Conservation (phyloP, 2,329 filamentous ascomycete species). For the Mycosphaerella arachidis region DNA sequence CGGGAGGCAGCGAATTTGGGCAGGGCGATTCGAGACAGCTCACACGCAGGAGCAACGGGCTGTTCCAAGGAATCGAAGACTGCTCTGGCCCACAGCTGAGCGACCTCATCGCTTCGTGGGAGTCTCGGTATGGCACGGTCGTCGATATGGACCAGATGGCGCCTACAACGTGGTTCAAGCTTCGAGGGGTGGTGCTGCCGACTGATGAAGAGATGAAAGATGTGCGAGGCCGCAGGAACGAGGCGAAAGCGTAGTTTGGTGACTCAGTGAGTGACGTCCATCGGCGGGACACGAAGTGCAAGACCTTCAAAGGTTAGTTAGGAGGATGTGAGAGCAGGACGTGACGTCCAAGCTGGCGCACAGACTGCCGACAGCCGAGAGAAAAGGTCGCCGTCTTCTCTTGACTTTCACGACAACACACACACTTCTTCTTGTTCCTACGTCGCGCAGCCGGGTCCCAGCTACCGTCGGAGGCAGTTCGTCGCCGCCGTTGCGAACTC, state of each 20-base stretch:
- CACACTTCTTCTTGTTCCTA: neutral
- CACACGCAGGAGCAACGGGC: neutral
- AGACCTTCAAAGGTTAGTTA: too few species aligned
- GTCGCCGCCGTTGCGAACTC: too few species aligned
- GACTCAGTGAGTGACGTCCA: too few species aligned
- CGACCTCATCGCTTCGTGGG: neutral
- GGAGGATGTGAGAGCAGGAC: neutral
- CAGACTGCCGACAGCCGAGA: neutral
- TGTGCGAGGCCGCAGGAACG: neutral
- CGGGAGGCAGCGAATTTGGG: neutral
- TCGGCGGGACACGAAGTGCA: too few species aligned
- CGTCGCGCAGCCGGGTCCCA: too few species aligned
- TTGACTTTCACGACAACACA: neutral
- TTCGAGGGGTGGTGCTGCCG: neutral
- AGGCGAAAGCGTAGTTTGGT: neutral
- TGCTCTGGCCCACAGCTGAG: neutral
- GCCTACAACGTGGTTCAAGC: neutral
- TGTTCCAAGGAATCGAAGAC: neutral
- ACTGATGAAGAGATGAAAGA: neutral
- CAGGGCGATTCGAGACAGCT: neutral
- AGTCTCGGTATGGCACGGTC: neutral
- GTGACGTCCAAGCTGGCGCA: neutral
- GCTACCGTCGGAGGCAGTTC: too few species aligned
- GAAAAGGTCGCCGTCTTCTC: neutral
- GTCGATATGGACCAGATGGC: neutral